These are phyloP conservation scores for Isabelozyma pseudorhagii DNA, from an alignment of 805 yeast species.

Conservation along the genomic window DNA sequence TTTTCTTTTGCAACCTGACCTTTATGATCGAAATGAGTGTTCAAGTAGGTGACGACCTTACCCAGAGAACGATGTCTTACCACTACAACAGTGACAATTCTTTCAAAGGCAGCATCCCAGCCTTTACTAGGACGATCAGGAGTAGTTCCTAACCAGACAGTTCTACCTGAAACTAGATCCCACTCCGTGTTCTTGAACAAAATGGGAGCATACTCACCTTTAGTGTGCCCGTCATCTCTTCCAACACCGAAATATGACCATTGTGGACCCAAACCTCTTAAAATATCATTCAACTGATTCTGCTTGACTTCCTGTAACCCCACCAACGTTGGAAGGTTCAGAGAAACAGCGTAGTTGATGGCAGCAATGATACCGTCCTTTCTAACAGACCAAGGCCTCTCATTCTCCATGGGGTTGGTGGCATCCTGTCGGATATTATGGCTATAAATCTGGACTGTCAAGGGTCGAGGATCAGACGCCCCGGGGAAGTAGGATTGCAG, in stretches of 20 bases:
- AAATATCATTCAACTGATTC: slow-evolving; percentile 31
- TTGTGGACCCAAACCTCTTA: slow-evolving; percentile 16
- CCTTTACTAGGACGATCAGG: slow-evolving; percentile 31
- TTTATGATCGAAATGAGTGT: slow-evolving; percentile 40
- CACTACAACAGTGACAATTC: slow-evolving; percentile 37
- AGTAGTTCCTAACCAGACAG: slow-evolving; percentile 24
- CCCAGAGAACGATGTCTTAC: slow-evolving; percentile 19
- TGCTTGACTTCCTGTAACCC: slow-evolving; percentile 39
- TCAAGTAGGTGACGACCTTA: slow-evolving; percentile 24
- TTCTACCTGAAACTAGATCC: slow-evolving; percentile 16
- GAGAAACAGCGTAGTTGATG: slow-evolving; percentile 18
- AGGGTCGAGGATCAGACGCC: not conserved
- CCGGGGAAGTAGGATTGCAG: not conserved
- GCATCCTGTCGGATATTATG: slow-evolving; percentile 45
- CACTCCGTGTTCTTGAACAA: slow-evolving; percentile 20
- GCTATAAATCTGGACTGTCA: slow-evolving; percentile 24
- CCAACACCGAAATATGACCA: slow-evolving; percentile 30
- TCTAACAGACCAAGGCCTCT: slow-evolving; percentile 45
- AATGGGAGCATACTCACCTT: slow-evolving; percentile 28
- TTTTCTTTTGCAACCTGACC: slow-evolving; percentile 30
- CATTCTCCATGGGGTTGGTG: slow-evolving; percentile 27
- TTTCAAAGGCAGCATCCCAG: slow-evolving; percentile 45
- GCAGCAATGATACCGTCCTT: slow-evolving; percentile 33
- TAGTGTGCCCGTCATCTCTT: slow-evolving; percentile 23
- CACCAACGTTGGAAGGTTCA: slow-evolving; percentile 29